phyloP scores from a whole-genome alignment of 2,329 filamentous ascomycete genomes.

The Fusarium continuum region DNA sequence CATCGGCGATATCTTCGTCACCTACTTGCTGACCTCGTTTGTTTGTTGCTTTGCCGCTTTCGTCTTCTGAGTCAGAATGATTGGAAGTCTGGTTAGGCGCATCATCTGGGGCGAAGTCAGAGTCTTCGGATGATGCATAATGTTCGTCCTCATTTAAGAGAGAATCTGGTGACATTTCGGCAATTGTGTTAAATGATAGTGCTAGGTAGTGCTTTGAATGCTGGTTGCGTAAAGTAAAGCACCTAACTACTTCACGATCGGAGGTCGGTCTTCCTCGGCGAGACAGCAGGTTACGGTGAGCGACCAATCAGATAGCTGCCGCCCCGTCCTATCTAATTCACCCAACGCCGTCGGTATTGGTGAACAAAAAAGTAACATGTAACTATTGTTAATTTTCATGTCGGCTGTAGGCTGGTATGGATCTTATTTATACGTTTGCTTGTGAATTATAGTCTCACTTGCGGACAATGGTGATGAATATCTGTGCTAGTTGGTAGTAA shows the following conservation, averaged over 20 bases:
- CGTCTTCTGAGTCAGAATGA: constrained; percentile 61
- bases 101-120: constrained; percentile 74
- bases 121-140: constrained; percentile 77
- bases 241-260: neutral
- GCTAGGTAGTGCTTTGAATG: neutral
- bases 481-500: no score
- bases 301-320: constrained; percentile 30
- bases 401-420: no score
- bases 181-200: constrained; percentile 2
- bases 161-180: constrained; percentile 56
- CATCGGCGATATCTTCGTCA: constrained; percentile 50
- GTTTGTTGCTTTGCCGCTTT: constrained; percentile 41
- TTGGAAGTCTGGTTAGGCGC: constrained; percentile 58
- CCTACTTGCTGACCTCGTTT: constrained; percentile 37
- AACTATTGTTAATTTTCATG: no score
- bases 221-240: neutral
- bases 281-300: constrained; percentile 14
- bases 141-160: constrained; percentile 61
- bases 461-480: no score
- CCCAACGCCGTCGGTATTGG: neutral
- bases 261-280: constrained; percentile 13
- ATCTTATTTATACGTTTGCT: no score
- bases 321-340: no score
- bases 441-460: no score
- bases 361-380: neutral